Base-by-base conservation (phyloP, 179 eudicot genomes). In the Spinacia oleracea region DNA sequence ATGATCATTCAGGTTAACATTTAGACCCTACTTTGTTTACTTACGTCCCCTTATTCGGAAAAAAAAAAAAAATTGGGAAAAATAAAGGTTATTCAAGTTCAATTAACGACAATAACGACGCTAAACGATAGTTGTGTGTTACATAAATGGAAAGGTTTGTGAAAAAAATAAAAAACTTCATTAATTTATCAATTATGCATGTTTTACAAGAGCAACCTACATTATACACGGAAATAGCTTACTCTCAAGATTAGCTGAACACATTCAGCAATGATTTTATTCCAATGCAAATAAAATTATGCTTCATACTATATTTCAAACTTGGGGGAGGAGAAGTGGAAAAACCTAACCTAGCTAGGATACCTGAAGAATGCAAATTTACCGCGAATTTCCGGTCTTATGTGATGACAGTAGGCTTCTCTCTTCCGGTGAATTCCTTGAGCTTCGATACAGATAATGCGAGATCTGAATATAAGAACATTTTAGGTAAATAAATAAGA, bases 391-490 rank as follows among this genome's bases (percentile, higher is more conserved):
- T 65, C 10, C n/a, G 64, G 46, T 10, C 15, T 81, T 83, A 95
- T 78, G 98, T 95, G 78, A 95, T 93, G 79, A 96, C 98, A 35
- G 98, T 96, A 81, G 99, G 99, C 86, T 89, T 84, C 84, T 92
- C 98, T 81, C 97, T 87, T 83, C 99, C 96, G 18, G 96, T 91
- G 83, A 93, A 96, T 31, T 96, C 97, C 82, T 92, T 91, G 74
- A 96, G 88, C 91, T 96, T 96, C 38, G 98, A 96, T 42, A 89
- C 71, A 35, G 93, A 88, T 64, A 91, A 84, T 11, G 97, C 98
- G 84, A 96, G 86, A 89, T 92, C 99, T 96, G 79, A 76, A n/a
- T n/a, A n/a, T n/a, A n/a, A n/a, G n/a, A n/a, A 70, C 65, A 83
- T 18, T 55, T 42, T 78, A 63, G 40, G 63, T 46, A 46, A 46